phyloP scores from a whole-genome alignment of 306 rosid species.

The Parietaria judaica region DNA sequence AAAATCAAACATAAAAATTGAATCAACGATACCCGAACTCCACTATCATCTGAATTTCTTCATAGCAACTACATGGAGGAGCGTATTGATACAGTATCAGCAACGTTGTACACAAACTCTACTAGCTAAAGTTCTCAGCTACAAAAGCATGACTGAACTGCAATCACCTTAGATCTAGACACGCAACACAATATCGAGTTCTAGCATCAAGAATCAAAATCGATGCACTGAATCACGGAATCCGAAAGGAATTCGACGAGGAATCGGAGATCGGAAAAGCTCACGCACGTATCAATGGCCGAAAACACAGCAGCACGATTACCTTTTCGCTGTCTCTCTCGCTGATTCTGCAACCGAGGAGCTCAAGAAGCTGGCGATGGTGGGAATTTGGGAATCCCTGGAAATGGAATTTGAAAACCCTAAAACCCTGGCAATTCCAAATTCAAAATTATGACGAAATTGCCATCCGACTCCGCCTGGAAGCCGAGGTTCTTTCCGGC shows the following conservation, averaged over 20 bases:
- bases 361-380: background rate
- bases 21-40: background rate
- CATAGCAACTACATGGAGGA: too few relatives aligned
- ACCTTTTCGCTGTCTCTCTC: conserved; percentile 21
- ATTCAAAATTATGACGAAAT: conserved; percentile 16
- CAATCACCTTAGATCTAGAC: too few relatives aligned
- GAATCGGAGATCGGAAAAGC: background rate
- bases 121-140: too few relatives aligned
- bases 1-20: conserved; percentile 10
- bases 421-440: conserved; percentile 7
- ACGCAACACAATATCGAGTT: too few relatives aligned
- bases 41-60: too few relatives aligned
- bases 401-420: conserved; percentile 25
- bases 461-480: background rate
- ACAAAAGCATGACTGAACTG: too few relatives aligned
- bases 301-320: background rate
- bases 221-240: background rate
- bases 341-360: background rate
- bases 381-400: background rate
- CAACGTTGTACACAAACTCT: too few relatives aligned
- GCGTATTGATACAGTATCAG: too few relatives aligned
- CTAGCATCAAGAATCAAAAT: background rate
- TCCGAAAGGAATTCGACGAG: background rate
- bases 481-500: background rate
- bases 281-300: background rate